A percentile compares a stretch with the other conserved stretches of the same genome.
phyloP scores from a whole-genome alignment of 2,329 filamentous ascomycete genomes.

The Macrophomina pseudophaseolina region DNA sequence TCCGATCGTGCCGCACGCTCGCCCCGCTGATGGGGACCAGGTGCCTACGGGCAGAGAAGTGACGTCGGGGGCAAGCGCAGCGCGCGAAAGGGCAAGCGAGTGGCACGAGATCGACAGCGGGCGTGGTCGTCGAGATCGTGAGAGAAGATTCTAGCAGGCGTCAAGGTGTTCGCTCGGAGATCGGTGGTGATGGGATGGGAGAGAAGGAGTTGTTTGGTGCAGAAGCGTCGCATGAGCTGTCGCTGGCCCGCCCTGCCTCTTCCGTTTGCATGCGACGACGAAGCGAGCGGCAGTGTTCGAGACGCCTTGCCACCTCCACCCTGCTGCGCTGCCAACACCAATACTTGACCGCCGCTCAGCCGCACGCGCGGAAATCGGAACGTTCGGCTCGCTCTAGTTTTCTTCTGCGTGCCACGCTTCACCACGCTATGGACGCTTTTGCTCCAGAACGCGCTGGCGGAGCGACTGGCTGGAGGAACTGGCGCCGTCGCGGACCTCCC shows the following conservation, averaged over 20 bases:
- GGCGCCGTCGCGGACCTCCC: not conserved
- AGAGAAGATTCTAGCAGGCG: conserved; percentile 8
- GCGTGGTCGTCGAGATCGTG: conserved; percentile 16
- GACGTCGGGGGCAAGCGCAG: conserved; percentile 22
- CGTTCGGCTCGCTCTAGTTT: not conserved
- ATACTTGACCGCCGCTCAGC: conserved; percentile 20
- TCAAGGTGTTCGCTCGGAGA: conserved; percentile 14
- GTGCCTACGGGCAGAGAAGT: conserved; percentile 22
- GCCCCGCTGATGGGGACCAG: conserved; percentile 26
- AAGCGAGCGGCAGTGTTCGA: conserved; percentile 22
- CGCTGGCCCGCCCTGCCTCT: conserved; percentile 15
- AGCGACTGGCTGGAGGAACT: not conserved
- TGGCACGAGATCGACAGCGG: conserved; percentile 20
- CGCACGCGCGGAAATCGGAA: conserved; percentile 18
- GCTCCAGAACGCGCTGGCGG: not conserved
- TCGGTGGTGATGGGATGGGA: conserved; percentile 6
- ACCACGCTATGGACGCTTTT: not conserved
- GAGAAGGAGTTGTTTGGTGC: conserved; percentile 10
- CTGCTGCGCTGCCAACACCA: conserved; percentile 19
- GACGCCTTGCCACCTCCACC: conserved; percentile 22
- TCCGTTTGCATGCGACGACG: conserved; percentile 23
- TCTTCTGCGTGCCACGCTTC: not conserved
- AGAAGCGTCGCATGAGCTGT: conserved; percentile 21
- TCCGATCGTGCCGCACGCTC: conserved; percentile 21
- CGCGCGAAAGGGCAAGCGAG: conserved; percentile 19